Evolutionary conservation across 345 rosid genomes (phyloP).

Genomic region (Gossypium raimondii): DNA sequence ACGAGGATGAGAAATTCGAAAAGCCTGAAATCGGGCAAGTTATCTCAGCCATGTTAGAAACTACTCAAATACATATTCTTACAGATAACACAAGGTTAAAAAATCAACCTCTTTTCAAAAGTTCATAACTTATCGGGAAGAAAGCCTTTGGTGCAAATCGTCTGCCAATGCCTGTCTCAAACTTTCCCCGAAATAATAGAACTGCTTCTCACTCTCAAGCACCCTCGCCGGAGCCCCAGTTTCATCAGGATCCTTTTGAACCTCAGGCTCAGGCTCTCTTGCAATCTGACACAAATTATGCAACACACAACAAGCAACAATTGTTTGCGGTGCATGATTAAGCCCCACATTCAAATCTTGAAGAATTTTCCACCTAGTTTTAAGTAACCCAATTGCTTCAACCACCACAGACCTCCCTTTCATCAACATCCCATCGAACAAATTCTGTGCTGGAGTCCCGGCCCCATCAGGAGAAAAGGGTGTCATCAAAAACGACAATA

Average conservation of each 20-base stretch:
- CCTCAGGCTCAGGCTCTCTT: constrained; percentile 93
- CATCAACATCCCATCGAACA: constrained; percentile 97
- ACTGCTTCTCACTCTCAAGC: constrained; percentile 77
- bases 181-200: constrained; percentile 70
- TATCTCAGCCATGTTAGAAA: constrained; percentile 22
- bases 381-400: constrained; percentile 89
- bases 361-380: constrained; percentile 91
- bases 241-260: constrained; percentile 84
- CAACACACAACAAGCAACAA: constrained; percentile 97
- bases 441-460: constrained; percentile 81
- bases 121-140: constrained; percentile 46
- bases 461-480: constrained; percentile 80
- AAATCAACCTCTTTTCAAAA: constrained; percentile 1
- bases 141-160: constrained; percentile 90
- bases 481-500: constrained; percentile 78
- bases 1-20: background rate
- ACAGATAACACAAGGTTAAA: constrained; percentile 13
- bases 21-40: background rate
- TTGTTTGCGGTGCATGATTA: constrained; percentile 91
- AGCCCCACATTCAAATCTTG: constrained; percentile 92
- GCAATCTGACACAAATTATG: constrained; percentile 95
- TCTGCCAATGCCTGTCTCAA: constrained; percentile 94
- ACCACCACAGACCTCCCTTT: constrained; percentile 91
- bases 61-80: constrained; percentile 16
- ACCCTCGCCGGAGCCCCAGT: constrained; percentile 60